Evolutionary conservation across 805 yeast species (phyloP).

Genomic region (Saccharomycopsis amapae): DNA sequence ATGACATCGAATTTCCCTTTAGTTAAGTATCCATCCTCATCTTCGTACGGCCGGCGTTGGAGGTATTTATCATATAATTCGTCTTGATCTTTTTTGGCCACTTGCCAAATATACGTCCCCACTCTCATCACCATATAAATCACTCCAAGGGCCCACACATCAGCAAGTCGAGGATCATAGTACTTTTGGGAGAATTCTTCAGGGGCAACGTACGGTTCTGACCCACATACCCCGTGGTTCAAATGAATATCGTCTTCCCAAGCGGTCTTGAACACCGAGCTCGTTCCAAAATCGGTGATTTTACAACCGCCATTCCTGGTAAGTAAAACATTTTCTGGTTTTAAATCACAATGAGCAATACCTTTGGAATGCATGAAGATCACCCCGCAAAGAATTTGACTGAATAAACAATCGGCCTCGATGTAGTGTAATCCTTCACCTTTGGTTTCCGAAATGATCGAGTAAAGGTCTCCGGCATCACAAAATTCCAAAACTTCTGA

Average conservation of each 20-base stretch:
- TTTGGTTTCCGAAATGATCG: constrained; percentile 45
- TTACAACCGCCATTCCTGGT: constrained; percentile 60
- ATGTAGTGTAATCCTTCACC: constrained; percentile 46
- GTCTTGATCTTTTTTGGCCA: constrained; percentile 53
- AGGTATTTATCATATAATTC: constrained; percentile 40
- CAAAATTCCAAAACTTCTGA: constrained; percentile 95
- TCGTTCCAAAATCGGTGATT: constrained; percentile 84
- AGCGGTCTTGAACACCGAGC: constrained; percentile 83
- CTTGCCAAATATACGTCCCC: constrained; percentile 85
- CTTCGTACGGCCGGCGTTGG: constrained; percentile 35
- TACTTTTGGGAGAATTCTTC: constrained; percentile 59
- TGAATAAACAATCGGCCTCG: constrained; percentile 86
- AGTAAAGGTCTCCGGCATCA: constrained; percentile 75
- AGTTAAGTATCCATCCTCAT: constrained; percentile 36
- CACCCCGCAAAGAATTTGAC: constrained; percentile 77
- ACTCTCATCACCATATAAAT: constrained; percentile 73
- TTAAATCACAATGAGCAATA: constrained; percentile 88
- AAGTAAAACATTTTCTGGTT: constrained; percentile 78
- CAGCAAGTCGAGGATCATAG: constrained; percentile 75
- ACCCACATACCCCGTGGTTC: constrained; percentile 73
- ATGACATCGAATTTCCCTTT: constrained; percentile 32
- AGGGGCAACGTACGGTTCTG: constrained; percentile 89
- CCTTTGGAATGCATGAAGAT: constrained; percentile 86
- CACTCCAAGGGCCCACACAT: constrained; percentile 85
- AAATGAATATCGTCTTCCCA: constrained; percentile 75